phyloP scores from a whole-genome alignment of 352 stramenopile genomes.

The Aphanomyces cochlioides region DNA sequence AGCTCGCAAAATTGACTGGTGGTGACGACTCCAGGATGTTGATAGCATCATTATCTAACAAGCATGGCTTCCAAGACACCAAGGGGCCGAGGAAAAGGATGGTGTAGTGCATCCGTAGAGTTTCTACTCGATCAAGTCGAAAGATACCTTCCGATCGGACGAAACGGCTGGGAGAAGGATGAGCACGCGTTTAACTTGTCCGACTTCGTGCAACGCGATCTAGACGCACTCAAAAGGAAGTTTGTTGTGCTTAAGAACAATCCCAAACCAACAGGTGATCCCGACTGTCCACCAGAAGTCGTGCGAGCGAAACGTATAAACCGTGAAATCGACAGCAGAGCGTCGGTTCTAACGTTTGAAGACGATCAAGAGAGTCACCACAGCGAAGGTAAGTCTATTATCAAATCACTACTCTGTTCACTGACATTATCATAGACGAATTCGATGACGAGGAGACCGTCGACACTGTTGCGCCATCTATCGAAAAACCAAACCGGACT shows the following conservation, averaged over 20 bases:
- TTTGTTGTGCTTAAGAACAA: not conserved
- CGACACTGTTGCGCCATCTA: conserved; percentile 23
- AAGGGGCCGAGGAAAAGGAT: not conserved
- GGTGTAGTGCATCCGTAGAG: not conserved
- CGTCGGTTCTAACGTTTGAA: not conserved
- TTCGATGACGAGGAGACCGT: conserved; percentile 16
- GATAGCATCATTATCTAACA: too few species aligned
- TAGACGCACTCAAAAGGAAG: not conserved
- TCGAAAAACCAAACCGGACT: too few species aligned
- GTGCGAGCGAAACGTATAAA: not conserved
- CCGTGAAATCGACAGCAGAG: conserved; percentile 11
- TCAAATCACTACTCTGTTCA: too few species aligned
- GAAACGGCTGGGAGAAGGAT: conserved; percentile 2
- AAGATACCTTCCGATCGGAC: not conserved
- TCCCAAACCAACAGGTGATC: conserved; percentile 5
- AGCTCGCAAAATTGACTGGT: too few species aligned
- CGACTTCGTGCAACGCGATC: not conserved
- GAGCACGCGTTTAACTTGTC: not conserved
- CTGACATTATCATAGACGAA: not conserved
- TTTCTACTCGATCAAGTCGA: not conserved
- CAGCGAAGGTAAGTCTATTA: not conserved
- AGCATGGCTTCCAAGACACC: too few species aligned
- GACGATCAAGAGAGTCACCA: not conserved
- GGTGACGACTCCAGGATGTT: too few species aligned
- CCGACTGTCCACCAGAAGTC: not conserved